These are phyloP conservation scores for Pseudocercospora macadamiae DNA, from an alignment of 2,329 filamentous ascomycete genomes.

Conservation along the genomic window DNA sequence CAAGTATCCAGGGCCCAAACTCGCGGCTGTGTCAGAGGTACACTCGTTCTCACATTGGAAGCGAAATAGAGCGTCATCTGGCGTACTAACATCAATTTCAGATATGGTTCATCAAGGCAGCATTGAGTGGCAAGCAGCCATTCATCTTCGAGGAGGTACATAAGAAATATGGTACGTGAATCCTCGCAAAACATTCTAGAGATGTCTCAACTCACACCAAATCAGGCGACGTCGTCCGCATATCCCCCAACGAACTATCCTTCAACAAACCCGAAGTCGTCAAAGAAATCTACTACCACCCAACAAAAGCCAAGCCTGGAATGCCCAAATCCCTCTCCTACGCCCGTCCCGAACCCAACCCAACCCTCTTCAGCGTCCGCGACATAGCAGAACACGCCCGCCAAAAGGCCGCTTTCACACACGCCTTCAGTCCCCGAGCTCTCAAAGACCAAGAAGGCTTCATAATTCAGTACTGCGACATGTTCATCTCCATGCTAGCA, in stretches of 20 bases:
- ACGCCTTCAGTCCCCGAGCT: constrained; percentile 47
- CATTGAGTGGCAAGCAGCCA: not conserved
- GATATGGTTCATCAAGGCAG: constrained; percentile 1
- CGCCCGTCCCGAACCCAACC: not conserved
- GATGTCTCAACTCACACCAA: not conserved
- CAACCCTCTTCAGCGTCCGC: not conserved
- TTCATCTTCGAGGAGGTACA: constrained; percentile 34
- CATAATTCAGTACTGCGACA: constrained; percentile 44
- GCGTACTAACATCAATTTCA: not conserved
- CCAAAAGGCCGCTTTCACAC: constrained; percentile 44
- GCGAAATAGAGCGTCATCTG: not conserved
- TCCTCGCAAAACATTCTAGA: not conserved
- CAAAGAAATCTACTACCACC: constrained; percentile 12
- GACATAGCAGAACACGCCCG: constrained; percentile 39
- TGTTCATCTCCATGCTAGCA: constrained; percentile 43
- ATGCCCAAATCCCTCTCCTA: constrained; percentile 3
- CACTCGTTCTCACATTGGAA: too few relatives aligned
- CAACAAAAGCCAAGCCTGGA: not conserved
- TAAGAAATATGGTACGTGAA: constrained; percentile 38
- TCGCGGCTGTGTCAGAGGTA: not conserved
- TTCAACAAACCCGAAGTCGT: constrained; percentile 10
- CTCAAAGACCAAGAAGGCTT: constrained; percentile 45
- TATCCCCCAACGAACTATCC: constrained; percentile 7
- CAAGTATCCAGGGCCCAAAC: constrained; percentile 8
- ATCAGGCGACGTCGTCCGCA: constrained; percentile 6